Evolutionary conservation across 352 stramenopile genomes (phyloP).

Genomic region (Hyaloperonospora brassicae): DNA sequence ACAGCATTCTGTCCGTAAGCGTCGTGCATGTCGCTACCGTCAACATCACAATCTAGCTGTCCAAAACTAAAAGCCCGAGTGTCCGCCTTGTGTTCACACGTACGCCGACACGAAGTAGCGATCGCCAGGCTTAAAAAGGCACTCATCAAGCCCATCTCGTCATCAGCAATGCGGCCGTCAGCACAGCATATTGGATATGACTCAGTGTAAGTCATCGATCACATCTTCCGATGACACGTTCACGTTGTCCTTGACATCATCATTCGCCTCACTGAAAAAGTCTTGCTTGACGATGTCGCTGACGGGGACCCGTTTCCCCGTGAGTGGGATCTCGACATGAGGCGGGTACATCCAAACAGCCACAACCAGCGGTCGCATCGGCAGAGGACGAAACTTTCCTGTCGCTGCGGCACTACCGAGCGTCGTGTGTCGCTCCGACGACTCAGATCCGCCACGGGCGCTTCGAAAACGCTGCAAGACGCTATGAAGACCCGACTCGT

Average conservation of each 20-base stretch:
- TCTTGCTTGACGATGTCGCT: constrained; percentile 32
- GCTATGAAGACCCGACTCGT: constrained; percentile 45
- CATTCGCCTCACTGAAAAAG: constrained; percentile 37
- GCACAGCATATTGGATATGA: no score
- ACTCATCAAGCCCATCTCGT: no score
- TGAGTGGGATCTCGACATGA: constrained; percentile 51
- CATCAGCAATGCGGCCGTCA: no score
- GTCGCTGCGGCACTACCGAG: constrained; percentile 12
- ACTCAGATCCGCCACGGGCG: constrained; percentile 1
- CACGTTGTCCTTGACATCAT: neutral
- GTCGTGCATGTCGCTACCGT: no score
- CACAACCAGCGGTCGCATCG: constrained; percentile 48
- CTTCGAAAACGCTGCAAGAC: constrained; percentile 29
- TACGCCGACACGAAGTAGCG: no score
- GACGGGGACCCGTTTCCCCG: constrained; percentile 42
- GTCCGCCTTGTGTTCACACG: no score
- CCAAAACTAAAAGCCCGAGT: no score
- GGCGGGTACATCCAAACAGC: constrained; percentile 65
- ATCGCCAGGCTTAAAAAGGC: no score
- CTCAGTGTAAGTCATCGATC: no score
- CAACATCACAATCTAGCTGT: no score
- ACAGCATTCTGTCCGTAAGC: no score
- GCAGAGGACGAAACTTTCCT: constrained; percentile 37
- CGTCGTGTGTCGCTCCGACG: neutral
- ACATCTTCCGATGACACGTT: no score